A percentile compares a stretch with the other conserved stretches of the same genome.
Evolutionary conservation across 2,329 filamentous ascomycete genomes (phyloP).

Genomic region (Aspergillus ruber): DNA sequence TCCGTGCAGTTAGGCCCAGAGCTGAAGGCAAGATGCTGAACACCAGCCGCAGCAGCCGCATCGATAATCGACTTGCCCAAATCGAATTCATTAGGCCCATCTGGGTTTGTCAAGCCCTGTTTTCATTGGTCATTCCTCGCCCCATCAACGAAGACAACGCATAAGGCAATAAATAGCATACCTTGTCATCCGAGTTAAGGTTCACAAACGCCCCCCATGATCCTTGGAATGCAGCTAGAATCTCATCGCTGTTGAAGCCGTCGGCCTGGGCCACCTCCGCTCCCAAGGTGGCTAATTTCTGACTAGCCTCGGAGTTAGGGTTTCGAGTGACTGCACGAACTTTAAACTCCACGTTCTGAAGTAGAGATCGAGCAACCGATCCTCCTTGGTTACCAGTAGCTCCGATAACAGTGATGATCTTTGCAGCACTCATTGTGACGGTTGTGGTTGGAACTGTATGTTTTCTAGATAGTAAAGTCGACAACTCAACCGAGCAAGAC

Average conservation of each 20-base stretch:
- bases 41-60: slow-evolving; percentile 26
- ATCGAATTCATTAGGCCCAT: slow-evolving; percentile 28
- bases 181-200: slow-evolving; percentile 18
- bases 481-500: too few species aligned
- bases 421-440: neutral
- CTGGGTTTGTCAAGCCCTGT: slow-evolving; percentile 1
- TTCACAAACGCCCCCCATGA: slow-evolving; percentile 19
- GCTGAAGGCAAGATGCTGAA: slow-evolving; percentile 33
- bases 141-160: neutral
- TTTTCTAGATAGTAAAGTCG: too few species aligned
- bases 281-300: slow-evolving; percentile 14
- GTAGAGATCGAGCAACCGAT: slow-evolving; percentile 20
- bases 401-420: slow-evolving; percentile 11
- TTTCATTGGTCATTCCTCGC: neutral
- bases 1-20: slow-evolving; percentile 26
- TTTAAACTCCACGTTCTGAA: slow-evolving; percentile 17
- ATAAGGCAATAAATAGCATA: neutral
- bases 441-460: too few species aligned
- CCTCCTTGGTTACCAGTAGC: slow-evolving; percentile 21
- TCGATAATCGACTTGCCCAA: slow-evolving; percentile 31
- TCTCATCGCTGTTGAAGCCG: slow-evolving; percentile 12
- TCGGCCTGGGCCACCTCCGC: slow-evolving; percentile 19
- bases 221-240: slow-evolving; percentile 16
- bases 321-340: slow-evolving; percentile 23
- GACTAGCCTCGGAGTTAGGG: slow-evolving; percentile 13